Evolutionary conservation across 768 basidiomycete species (phyloP).

Genomic region (Exsudoporus frostii): DNA sequence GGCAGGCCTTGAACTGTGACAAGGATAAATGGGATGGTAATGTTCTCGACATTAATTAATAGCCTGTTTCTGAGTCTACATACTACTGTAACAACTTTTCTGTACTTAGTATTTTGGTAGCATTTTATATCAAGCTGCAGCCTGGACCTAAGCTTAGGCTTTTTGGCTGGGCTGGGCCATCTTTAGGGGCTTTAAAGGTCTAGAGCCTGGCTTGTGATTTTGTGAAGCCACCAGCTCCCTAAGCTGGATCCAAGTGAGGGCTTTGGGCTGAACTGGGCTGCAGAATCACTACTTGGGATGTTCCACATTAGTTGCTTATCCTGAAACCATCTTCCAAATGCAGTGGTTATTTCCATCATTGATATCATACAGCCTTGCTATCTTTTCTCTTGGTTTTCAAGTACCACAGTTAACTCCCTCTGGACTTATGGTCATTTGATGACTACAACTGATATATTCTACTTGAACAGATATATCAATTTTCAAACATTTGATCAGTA

Average conservation of each 20-base stretch:
- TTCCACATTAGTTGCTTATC: too few relatives aligned
- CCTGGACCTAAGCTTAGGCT: not conserved
- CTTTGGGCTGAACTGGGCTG: not conserved
- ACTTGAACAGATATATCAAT: too few relatives aligned
- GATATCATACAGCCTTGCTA: too few relatives aligned
- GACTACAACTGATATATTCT: too few relatives aligned
- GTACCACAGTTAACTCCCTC: too few relatives aligned
- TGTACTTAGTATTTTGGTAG: not conserved
- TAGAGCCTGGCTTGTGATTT: not conserved
- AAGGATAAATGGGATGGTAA: constrained; percentile 1
- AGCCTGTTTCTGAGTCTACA: not conserved
- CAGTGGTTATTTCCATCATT: too few relatives aligned
- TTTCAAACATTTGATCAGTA: too few relatives aligned
- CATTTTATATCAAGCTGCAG: not conserved
- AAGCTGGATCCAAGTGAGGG: not conserved
- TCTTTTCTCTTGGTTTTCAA: too few relatives aligned
- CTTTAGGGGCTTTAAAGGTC: not conserved
- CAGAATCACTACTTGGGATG: not conserved
- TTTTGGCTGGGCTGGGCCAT: not conserved
- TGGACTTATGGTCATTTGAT: too few relatives aligned
- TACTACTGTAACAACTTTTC: not conserved
- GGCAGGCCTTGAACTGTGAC: constrained; percentile 39
- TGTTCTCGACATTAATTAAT: too few relatives aligned
- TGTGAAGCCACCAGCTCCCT: not conserved
- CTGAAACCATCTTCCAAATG: too few relatives aligned